Base-by-base conservation (phyloP, 2,329 filamentous ascomycete genomes). In the Talaromyces sp. region DNA sequence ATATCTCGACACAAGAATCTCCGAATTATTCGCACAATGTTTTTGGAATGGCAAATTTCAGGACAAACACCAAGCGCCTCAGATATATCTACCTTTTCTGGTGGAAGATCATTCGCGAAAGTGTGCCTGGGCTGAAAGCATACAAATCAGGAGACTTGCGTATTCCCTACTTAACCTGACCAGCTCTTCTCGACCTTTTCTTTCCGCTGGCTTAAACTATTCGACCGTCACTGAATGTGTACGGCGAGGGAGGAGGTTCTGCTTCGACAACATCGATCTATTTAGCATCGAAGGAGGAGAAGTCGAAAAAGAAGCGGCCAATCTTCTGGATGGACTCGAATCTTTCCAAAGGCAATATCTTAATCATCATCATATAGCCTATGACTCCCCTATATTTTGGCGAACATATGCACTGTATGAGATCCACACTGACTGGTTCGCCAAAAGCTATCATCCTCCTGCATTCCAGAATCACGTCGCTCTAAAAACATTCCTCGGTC, bases 71-170 rank as follows among this genome's bases (percentile, higher is more conserved):
- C 61, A 70, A 2, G 59, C 63, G 1, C 65, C 73, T 11, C 72
- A 79, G 40, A 78, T 89, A 11, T 92, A 87, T 67, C 77, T 91
- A 0, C 85, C 87, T 0, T 77, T 86, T 21, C 69, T 91, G 0
- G 73, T 85, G 9, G 84, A 87, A 62, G 80, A 78, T 58, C 79
- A 80, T 17, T 66, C 69, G n/a, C 77, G 79, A 31, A 77, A 78
- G 43, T 85, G 79, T 64, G 81, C 82, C 15, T 86, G 84, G 84
- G 76, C 78, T 55, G 74, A 80, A 58, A 82, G 82, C 56, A 76
- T 73, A 25, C 57, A 67, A 7, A 73, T 84, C 33, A 76, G 84
- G 13, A 75, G 75, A 48, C 63, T 86, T 21, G 83, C 80, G 1
- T 87, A 86, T 65, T 80, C 81, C 0, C 62, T 82, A 7, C 67